Percentiles rank a stretch among this genome's conserved stretches.
These are phyloP conservation scores for Oryza longistaminata DNA, from an alignment of 176 grass and related monocot genomes.

Conservation along the genomic window DNA sequence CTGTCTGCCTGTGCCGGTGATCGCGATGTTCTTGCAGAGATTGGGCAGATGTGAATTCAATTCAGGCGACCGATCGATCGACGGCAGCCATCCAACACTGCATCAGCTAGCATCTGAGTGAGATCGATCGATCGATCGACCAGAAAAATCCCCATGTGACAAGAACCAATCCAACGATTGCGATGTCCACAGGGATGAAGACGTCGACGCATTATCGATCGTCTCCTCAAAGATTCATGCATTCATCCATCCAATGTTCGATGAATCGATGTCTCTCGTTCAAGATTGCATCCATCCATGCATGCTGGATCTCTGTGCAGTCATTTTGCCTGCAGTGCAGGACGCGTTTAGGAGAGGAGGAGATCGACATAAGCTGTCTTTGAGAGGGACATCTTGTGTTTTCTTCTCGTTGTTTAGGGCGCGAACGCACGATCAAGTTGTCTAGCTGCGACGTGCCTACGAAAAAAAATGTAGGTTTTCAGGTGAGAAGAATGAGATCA, in stretches of 20 bases:
- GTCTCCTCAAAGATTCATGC: neutral
- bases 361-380: neutral
- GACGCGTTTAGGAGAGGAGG: conserved; percentile 20
- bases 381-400: conserved; percentile 32
- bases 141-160: conserved; percentile 18
- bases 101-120: no score
- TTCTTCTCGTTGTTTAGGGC: conserved; percentile 29
- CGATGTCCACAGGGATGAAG: neutral
- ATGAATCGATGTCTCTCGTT: neutral
- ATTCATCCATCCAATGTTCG: neutral
- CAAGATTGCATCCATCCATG: neutral
- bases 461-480: neutral
- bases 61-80: neutral
- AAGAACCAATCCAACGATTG: neutral
- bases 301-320: no score
- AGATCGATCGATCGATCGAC: no score
- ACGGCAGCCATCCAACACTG: no score
- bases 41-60: neutral
- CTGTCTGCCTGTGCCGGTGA: neutral
- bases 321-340: no score
- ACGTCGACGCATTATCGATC: neutral
- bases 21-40: neutral
- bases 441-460: neutral
- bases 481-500: conserved; percentile 6
- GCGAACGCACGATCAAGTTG: neutral